Conservation (phyloP, 2,329 filamentous ascomycete species). For the Fonsecaea erecta region DNA sequence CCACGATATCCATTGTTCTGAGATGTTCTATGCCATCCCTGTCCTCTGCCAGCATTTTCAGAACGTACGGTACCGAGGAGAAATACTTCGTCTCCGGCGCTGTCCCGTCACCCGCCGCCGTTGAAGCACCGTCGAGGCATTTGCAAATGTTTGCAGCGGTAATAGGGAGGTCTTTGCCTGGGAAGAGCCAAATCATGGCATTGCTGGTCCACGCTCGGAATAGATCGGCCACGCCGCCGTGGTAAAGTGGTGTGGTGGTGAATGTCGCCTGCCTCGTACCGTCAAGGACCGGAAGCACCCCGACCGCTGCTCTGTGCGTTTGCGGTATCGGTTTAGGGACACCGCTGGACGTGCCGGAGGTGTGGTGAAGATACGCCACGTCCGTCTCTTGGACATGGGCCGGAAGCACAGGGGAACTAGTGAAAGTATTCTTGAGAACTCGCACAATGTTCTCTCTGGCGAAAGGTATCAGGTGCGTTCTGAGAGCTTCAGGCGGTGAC, state of each 20-base stretch:
- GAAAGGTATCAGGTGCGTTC: conserved; percentile 13
- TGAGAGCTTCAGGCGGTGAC: not conserved
- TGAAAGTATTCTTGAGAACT: not conserved
- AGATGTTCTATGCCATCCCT: conserved; percentile 50
- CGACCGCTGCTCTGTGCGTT: conserved; percentile 60
- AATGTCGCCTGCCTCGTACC: conserved; percentile 57
- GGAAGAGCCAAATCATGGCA: conserved; percentile 66
- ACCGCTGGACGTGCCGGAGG: conserved; percentile 68
- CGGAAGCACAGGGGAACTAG: not conserved
- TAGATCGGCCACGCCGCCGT: conserved; percentile 67
- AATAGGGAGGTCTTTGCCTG: conserved; percentile 60
- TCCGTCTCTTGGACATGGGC: conserved; percentile 42
- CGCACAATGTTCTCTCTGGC: conserved; percentile 14
- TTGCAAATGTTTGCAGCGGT: conserved; percentile 59
- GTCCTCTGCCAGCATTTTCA: conserved; percentile 58
- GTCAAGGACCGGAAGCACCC: conserved; percentile 58
- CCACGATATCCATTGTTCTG: conserved; percentile 62
- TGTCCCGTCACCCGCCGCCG: conserved; percentile 24
- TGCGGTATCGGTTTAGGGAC: conserved; percentile 67
- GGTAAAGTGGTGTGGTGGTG: conserved; percentile 68
- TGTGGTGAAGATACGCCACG: conserved; percentile 65
- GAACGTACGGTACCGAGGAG: conserved; percentile 64
- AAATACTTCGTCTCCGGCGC: conserved; percentile 59
- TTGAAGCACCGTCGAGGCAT: conserved; percentile 48
- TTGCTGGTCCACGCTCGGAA: conserved; percentile 66